Percentiles rank a stretch among this genome's conserved stretches.
Evolutionary conservation across 2,329 filamentous ascomycete species (phyloP).

Genomic region (Plenodomus tracheiphilus): DNA sequence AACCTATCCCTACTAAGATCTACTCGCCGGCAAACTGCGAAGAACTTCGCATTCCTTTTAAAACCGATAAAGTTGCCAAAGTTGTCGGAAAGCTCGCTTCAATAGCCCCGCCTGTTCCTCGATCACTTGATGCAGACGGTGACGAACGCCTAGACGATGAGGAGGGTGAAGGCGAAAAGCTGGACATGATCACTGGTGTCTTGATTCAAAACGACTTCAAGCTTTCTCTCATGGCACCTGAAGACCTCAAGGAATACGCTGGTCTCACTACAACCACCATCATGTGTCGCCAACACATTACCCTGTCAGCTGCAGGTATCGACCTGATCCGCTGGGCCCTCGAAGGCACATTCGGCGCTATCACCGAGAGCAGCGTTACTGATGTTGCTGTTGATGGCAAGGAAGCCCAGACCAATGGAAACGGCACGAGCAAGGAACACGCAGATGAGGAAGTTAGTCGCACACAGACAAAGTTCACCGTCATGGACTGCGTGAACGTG

Average conservation of each 20-base stretch:
- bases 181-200: conserved; percentile 78
- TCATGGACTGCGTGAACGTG: conserved; percentile 93
- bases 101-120: conserved; percentile 65
- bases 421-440: conserved; percentile 49
- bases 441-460: conserved; percentile 67
- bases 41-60: conserved; percentile 92
- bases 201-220: conserved; percentile 98
- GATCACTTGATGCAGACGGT: conserved; percentile 40
- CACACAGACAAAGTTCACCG: conserved; percentile 59
- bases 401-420: conserved; percentile 43
- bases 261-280: conserved; percentile 96
- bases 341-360: conserved; percentile 88
- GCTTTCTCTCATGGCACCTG: conserved; percentile 92
- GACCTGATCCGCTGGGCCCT: conserved; percentile 93
- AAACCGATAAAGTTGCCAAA: conserved; percentile 91
- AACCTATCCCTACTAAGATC: conserved; percentile 82
- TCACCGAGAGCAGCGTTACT: conserved; percentile 52
- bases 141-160: conserved; percentile 26
- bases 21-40: conserved; percentile 95
- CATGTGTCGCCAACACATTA: conserved; percentile 87
- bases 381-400: conserved; percentile 40
- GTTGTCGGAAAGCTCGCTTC: conserved; percentile 92
- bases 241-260: conserved; percentile 93
- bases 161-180: conserved; percentile 25
- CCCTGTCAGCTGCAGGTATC: conserved; percentile 82